phyloP scores from a whole-genome alignment of 768 basidiomycete genomes.

The Mycena kentingensis region DNA sequence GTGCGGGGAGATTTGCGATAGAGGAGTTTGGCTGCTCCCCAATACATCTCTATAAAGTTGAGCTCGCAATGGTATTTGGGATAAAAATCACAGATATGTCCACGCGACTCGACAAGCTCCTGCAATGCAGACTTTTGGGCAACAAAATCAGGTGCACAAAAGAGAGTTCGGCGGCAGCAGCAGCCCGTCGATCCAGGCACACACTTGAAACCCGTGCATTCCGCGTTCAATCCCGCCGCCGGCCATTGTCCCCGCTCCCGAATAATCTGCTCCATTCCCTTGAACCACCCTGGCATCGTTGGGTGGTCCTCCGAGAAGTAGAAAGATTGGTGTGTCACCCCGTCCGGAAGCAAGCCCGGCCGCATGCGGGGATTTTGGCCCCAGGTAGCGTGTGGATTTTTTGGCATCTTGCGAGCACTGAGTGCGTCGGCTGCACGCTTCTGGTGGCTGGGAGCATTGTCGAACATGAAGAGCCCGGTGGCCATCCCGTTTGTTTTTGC shows the following conservation, averaged over 20 bases:
- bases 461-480: conserved; percentile 19
- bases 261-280: conserved; percentile 37
- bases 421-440: conserved; percentile 31
- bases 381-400: conserved; percentile 25
- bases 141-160: conserved; percentile 24
- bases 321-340: conserved; percentile 30
- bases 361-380: conserved; percentile 26
- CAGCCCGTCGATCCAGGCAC: conserved; percentile 17
- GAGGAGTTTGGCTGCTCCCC: conserved; percentile 43
- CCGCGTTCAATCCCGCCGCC: conserved; percentile 24
- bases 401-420: conserved; percentile 32
- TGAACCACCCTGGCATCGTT: conserved; percentile 35
- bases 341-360: conserved; percentile 24
- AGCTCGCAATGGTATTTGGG: conserved; percentile 37
- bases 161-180: conserved; percentile 22
- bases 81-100: conserved; percentile 37
- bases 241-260: conserved; percentile 25
- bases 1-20: too few species aligned
- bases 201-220: conserved; percentile 30
- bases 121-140: conserved; percentile 31
- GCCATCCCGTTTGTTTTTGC: conserved; percentile 20
- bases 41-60: conserved; percentile 25
- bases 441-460: conserved; percentile 27
- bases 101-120: conserved; percentile 23
- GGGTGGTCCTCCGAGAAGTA: conserved; percentile 36